Evolutionary conservation across 441 rosid genomes (phyloP), one percentile per base, ranked within the genome.

Genomic region (Euphorbia corollata): DNA sequence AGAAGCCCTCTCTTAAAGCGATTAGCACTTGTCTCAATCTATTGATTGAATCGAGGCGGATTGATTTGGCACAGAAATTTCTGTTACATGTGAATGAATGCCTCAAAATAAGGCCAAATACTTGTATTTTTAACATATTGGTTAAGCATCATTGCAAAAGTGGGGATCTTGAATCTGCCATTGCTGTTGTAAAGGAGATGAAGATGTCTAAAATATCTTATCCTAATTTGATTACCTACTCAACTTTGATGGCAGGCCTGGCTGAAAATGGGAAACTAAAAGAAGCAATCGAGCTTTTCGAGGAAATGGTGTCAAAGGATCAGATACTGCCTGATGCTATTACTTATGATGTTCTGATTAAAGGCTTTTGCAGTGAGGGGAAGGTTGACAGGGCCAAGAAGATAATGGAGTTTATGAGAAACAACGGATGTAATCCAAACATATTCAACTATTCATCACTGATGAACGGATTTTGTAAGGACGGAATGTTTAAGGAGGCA

Each of bases 21-120:
- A 61, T 88, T 32, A 86, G 94, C 72, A 90, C 97, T 24, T 90
- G 96, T 74, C 90, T 90, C 70, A 92, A 88, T 75, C 84, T 87
- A 36, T 78, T 90, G 77, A 68, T 88, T 19, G 92, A 88, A 71
- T 81, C 94, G 15, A 77, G 83, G 70, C 85, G 77, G 81, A 76
- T 83, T 36, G 83, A 74, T 67, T 79, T 84, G 59, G 88, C 88
- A 12, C 57, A 64, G 62, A 72, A 74, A 48, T 79, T 86, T 41
- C 87, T 92, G 55, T 55, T 84, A 79, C 81, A 82, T 69, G 75
- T 75, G 20, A 84, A 77, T 64, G 75, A 71, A 32, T 61, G 61
- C 71, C 75, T 85, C 32, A 82, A 66, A 8, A 61, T 90, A 85
- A 76, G 71, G 67, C 97, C 92, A 45, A 92, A 90, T 69, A 84